These are phyloP conservation scores for Harringtonia aguacate DNA, from an alignment of 2,329 filamentous ascomycete genomes.

Conservation along the genomic window DNA sequence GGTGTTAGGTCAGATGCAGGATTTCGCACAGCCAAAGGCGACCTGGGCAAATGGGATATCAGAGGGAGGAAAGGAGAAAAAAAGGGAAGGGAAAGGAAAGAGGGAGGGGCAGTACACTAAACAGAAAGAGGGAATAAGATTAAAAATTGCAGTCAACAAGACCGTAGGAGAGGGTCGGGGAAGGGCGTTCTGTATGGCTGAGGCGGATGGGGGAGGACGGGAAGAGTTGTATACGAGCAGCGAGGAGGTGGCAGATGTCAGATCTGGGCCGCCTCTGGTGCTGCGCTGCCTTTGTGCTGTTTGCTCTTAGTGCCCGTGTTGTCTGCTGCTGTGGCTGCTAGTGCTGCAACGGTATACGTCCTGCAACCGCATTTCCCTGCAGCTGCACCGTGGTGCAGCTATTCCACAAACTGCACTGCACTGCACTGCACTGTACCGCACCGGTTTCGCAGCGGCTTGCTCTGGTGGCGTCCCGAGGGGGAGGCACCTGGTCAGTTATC, in stretches of 20 bases:
- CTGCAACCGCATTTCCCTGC: neutral
- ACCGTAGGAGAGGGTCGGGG: neutral
- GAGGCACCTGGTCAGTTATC: constrained; percentile 1
- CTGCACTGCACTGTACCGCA: constrained; percentile 3
- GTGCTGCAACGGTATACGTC: constrained; percentile 1
- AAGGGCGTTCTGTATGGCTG: neutral
- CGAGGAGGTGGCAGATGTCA: constrained; percentile 7
- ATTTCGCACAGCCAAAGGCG: constrained; percentile 11
- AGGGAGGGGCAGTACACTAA: constrained; percentile 4
- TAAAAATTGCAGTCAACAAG: neutral
- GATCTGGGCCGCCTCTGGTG: constrained; percentile 4
- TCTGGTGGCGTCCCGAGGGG: neutral
- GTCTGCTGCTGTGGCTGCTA: constrained; percentile 1
- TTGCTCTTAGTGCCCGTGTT: neutral
- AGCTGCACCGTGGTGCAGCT: neutral
- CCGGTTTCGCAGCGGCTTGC: no score
- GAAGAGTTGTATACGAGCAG: constrained; percentile 2
- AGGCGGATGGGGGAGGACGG: constrained; percentile 3
- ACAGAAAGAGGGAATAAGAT: neutral
- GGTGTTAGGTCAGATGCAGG: constrained; percentile 17
- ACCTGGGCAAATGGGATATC: neutral
- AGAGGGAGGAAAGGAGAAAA: neutral
- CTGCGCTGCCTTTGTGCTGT: neutral
- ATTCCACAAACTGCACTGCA: no score
- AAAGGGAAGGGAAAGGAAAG: constrained; percentile 2